Evolutionary conservation across 2,329 filamentous ascomycete genomes (phyloP).

Genomic region (Grosmannia penicillata): DNA sequence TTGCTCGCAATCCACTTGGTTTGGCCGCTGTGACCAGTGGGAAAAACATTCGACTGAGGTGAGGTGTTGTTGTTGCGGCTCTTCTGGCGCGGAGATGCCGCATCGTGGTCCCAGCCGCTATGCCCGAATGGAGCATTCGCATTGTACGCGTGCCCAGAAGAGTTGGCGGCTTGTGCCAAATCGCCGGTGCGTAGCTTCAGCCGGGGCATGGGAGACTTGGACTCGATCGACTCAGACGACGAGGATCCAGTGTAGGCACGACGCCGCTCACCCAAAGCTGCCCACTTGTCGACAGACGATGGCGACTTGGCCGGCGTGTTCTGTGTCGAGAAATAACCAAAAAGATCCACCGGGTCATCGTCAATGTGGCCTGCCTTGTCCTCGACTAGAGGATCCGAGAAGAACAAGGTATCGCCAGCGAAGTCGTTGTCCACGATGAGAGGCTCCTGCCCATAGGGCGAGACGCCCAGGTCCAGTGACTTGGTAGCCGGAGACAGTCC

Average conservation of each 20-base stretch:
- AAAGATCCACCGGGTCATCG: constrained; percentile 11
- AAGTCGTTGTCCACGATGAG: constrained; percentile 48
- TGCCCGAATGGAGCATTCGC: constrained; percentile 30
- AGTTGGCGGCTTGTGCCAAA: constrained; percentile 10
- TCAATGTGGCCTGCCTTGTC: constrained; percentile 17
- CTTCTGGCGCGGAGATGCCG: constrained; percentile 11
- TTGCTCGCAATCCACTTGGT: constrained; percentile 25
- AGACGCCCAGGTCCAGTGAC: constrained; percentile 24
- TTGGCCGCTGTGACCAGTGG: constrained; percentile 10
- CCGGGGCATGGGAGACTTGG: constrained; percentile 33
- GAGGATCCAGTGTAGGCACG: constrained; percentile 46
- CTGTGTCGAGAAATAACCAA: background rate
- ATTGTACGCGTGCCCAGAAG: constrained; percentile 29
- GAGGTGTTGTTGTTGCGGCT: constrained; percentile 11
- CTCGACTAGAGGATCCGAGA: constrained; percentile 43
- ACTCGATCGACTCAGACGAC: constrained; percentile 21
- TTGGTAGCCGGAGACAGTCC: constrained; percentile 26
- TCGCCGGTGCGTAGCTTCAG: constrained; percentile 20
- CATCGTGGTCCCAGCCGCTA: constrained; percentile 32
- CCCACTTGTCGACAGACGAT: constrained; percentile 65
- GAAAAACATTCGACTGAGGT: constrained; percentile 12
- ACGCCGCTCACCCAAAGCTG: constrained; percentile 69
- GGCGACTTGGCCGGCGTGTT: constrained; percentile 43
- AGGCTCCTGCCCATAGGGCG: constrained; percentile 19
- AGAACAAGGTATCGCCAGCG: constrained; percentile 57